phyloP scores from a whole-genome alignment of 2,329 filamentous ascomycete species.

The Curvularia spicifera region DNA sequence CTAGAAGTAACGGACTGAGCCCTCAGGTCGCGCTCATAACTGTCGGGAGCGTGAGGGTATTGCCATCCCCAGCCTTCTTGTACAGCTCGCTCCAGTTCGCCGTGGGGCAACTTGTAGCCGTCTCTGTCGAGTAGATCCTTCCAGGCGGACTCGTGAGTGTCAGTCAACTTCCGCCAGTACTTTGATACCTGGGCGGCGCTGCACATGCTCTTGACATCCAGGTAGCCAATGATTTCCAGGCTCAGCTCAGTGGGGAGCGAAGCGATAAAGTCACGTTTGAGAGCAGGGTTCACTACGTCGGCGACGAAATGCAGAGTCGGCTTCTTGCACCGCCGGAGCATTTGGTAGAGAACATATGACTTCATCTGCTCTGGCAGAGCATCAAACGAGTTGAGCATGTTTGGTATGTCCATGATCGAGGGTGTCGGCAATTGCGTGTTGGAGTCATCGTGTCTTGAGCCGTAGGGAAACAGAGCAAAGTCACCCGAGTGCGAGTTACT shows the following conservation, averaged over 20 bases:
- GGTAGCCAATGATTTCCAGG: conserved; percentile 83
- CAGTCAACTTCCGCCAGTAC: conserved; percentile 88
- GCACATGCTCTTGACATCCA: conserved; percentile 86
- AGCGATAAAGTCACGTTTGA: conserved; percentile 92
- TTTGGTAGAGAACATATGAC: conserved; percentile 94
- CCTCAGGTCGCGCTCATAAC: conserved; percentile 82
- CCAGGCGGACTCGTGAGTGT: conserved; percentile 94
- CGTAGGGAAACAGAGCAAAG: conserved; percentile 26
- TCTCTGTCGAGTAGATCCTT: conserved; percentile 88
- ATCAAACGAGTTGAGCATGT: conserved; percentile 88
- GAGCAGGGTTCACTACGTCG: conserved; percentile 86
- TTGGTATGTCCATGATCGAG: conserved; percentile 76
- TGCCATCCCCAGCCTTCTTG: conserved; percentile 98
- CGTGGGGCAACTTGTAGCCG: conserved; percentile 77
- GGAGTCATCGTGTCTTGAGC: conserved; percentile 25
- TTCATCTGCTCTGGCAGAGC: conserved; percentile 90
- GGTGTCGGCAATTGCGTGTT: conserved; percentile 49
- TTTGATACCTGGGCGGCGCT: conserved; percentile 92
- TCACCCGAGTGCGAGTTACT: conserved; percentile 21
- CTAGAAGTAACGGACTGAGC: conserved; percentile 52
- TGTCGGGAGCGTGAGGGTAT: conserved; percentile 75
- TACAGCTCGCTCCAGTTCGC: conserved; percentile 86
- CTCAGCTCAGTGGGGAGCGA: conserved; percentile 85
- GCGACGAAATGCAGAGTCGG: conserved; percentile 89
- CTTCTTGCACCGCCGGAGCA: conserved; percentile 85